Evolutionary conservation across 1,139 yeast species (phyloP).

Genomic region (Sugiyamaella xylanicola): DNA sequence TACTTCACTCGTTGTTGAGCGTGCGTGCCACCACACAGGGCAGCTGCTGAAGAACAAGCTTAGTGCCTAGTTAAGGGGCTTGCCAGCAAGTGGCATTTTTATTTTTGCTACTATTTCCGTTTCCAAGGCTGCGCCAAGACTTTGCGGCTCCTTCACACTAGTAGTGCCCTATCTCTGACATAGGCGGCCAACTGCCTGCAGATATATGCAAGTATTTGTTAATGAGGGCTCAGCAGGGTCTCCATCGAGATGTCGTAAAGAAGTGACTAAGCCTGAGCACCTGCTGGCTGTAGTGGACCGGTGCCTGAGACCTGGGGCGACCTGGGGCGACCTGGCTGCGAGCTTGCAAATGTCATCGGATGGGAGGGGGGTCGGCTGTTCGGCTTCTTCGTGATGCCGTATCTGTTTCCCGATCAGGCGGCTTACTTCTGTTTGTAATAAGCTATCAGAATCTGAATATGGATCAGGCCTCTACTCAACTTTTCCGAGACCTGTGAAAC

Average conservation of each 20-base stretch:
- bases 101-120: not conserved
- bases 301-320: not conserved
- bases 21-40: too few species aligned
- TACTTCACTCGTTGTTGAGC: too few species aligned
- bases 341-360: too few species aligned
- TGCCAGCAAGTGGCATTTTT: too few species aligned
- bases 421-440: not conserved
- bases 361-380: not conserved
- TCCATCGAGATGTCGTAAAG: too few species aligned
- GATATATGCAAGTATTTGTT: not conserved
- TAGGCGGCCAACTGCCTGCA: not conserved
- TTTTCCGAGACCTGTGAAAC: not conserved
- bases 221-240: not conserved
- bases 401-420: not conserved
- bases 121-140: not conserved
- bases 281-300: not conserved
- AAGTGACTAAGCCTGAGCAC: too few species aligned
- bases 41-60: too few species aligned
- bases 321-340: too few species aligned
- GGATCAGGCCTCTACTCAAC: not conserved
- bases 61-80: too few species aligned
- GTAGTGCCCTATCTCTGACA: not conserved
- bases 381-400: slow-evolving; percentile 1
- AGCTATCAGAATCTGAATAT: not conserved
- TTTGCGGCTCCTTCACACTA: not conserved